Conservation (phyloP, 306 rosid genomes). For the Sphenostylis stenocarpa region DNA sequence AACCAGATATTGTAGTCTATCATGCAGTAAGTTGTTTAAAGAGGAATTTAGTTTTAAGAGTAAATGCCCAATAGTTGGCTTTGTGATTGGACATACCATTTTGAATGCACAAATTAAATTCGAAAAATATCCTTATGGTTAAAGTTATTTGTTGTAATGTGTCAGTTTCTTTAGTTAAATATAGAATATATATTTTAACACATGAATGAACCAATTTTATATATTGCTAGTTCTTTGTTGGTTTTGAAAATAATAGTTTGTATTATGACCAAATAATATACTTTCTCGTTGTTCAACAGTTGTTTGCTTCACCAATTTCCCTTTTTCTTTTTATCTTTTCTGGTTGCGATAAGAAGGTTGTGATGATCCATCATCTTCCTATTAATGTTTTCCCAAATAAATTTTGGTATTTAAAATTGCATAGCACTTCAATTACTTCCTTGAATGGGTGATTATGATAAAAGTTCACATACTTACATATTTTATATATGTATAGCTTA, state of each 20-base stretch:
- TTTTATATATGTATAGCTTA: not conserved
- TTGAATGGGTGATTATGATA: slow-evolving; percentile 13
- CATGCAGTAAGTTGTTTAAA: slow-evolving; percentile 68
- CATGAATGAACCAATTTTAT: slow-evolving; percentile 9
- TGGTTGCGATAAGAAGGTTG: not conserved
- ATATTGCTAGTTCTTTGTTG: slow-evolving; percentile 20
- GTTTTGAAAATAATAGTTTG: not conserved
- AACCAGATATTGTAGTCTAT: slow-evolving; percentile 81
- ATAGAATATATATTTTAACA: not conserved
- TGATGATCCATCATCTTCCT: not conserved
- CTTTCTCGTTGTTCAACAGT: slow-evolving; percentile 2
- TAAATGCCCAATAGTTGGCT: no score
- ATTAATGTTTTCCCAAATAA: slow-evolving; percentile 13
- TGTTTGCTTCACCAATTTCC: not conserved
- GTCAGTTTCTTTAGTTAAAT: slow-evolving; percentile 9
- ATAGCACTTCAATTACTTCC: slow-evolving; percentile 7
- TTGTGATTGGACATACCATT: slow-evolving; percentile 9
- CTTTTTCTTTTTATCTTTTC: not conserved
- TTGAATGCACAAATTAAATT: slow-evolving; percentile 20
- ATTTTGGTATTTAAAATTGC: slow-evolving; percentile 6
- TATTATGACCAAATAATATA: slow-evolving; percentile 14
- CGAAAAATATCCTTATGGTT: not conserved
- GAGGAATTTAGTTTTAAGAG: slow-evolving; percentile 11
- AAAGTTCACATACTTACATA: slow-evolving; percentile 1
- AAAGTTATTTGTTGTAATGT: not conserved